Conservation (phyloP, 208 protist species). For the Trypanosoma lewisi region DNA sequence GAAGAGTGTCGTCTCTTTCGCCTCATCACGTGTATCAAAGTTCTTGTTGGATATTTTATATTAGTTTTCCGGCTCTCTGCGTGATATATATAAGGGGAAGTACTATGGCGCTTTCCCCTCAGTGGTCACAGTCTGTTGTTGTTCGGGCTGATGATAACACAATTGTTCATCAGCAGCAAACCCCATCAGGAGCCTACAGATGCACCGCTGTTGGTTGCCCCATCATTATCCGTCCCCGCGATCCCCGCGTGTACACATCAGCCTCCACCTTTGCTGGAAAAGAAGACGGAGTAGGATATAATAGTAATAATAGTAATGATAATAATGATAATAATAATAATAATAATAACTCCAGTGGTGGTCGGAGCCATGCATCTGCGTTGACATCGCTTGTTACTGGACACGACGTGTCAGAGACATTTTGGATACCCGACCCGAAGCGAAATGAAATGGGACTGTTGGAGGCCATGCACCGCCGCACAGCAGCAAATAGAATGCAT, state of each 20-base stretch:
- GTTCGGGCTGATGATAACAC: constrained; percentile 37
- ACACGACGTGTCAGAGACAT: constrained; percentile 52
- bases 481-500: constrained; percentile 42
- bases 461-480: constrained; percentile 58
- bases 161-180: constrained; percentile 31
- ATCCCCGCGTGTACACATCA: constrained; percentile 29
- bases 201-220: constrained; percentile 57
- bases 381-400: constrained; percentile 22
- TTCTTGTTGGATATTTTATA: no score
- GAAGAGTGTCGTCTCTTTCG: no score
- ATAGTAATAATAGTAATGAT: neutral
- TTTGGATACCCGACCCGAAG: constrained; percentile 62
- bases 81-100: neutral
- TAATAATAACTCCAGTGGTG: constrained; percentile 1
- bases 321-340: no score
- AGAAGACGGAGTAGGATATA: neutral
- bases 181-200: constrained; percentile 32
- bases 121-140: constrained; percentile 64
- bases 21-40: no score
- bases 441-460: constrained; percentile 66
- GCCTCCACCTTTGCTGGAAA: constrained; percentile 2
- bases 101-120: constrained; percentile 59
- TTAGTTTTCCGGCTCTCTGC: no score
- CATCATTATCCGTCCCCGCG: constrained; percentile 58
- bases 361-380: constrained; percentile 8